These are phyloP conservation scores for Gautieria morchelliformis DNA, from an alignment of 768 basidiomycete genomes.

Conservation along the genomic window DNA sequence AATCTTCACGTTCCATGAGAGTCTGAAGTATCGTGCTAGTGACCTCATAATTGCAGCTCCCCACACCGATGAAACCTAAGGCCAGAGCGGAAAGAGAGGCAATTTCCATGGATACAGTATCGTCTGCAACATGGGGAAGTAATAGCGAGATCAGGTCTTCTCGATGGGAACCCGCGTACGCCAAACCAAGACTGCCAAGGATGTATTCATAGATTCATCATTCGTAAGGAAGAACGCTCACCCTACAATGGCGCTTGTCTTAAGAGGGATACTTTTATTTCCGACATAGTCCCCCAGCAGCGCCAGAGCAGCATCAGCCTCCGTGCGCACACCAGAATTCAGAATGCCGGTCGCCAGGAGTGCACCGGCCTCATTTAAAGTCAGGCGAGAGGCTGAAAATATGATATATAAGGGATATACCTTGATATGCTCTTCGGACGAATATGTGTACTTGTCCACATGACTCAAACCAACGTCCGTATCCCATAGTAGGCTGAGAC, in stretches of 20 bases:
- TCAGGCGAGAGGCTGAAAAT: neutral
- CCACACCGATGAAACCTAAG: conserved; percentile 91
- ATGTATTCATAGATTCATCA: neutral
- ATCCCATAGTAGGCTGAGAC: conserved; percentile 91
- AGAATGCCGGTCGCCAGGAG: conserved; percentile 91
- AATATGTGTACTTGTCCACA: conserved; percentile 97
- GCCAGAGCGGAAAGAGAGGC: conserved; percentile 78
- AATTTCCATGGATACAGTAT: conserved; percentile 79
- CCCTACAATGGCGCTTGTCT: conserved; percentile 81
- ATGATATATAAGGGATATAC: conserved; percentile 21
- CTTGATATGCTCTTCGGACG: conserved; percentile 93
- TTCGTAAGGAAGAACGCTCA: conserved; percentile 11
- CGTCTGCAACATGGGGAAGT: conserved; percentile 77
- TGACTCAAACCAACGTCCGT: conserved; percentile 89
- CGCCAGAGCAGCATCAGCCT: conserved; percentile 87
- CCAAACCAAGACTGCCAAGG: conserved; percentile 62
- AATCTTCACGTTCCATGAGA: conserved; percentile 75
- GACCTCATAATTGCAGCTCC: conserved; percentile 90
- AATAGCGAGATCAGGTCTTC: conserved; percentile 73
- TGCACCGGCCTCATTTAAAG: conserved; percentile 61
- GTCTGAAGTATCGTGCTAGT: conserved; percentile 84
- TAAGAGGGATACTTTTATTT: conserved; percentile 74
- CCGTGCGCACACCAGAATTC: conserved; percentile 80
- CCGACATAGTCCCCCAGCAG: conserved; percentile 85
- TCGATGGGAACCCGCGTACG: conserved; percentile 89